Conservation (phyloP, 2,329 filamentous ascomycete species). For the Pezicula neosporulosa region DNA sequence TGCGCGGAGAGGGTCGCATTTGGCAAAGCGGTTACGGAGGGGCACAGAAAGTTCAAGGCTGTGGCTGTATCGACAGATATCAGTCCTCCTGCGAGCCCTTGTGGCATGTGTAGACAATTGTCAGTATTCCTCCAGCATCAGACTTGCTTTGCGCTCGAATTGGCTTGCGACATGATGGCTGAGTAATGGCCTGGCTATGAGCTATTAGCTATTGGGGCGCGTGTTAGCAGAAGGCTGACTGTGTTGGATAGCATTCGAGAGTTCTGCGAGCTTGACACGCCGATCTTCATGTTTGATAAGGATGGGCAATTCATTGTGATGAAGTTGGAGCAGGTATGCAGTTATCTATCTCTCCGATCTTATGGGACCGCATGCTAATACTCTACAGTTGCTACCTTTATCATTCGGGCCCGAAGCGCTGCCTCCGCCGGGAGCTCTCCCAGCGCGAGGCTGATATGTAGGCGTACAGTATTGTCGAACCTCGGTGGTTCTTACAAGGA, state of each 20-base stretch:
- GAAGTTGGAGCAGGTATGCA: conserved; percentile 62
- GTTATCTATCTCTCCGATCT: conserved; percentile 2
- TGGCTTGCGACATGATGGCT: neutral
- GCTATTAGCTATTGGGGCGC: neutral
- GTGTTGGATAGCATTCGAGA: conserved; percentile 61
- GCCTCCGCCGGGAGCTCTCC: conserved; percentile 19
- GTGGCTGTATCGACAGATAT: conserved; percentile 85
- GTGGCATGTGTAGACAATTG: conserved; percentile 96
- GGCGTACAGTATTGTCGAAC: neutral
- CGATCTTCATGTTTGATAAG: conserved; percentile 91
- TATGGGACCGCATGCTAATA: neutral
- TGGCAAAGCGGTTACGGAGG: conserved; percentile 66
- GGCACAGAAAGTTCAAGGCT: conserved; percentile 59
- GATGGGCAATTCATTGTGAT: conserved; percentile 68
- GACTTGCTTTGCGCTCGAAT: neutral
- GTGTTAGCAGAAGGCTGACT: conserved; percentile 3
- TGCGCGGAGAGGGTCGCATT: conserved; percentile 93
- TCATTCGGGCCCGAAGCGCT: conserved; percentile 65
- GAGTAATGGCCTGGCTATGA: neutral
- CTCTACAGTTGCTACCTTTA: conserved; percentile 56
- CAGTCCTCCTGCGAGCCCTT: conserved; percentile 67
- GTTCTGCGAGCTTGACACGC: conserved; percentile 65
- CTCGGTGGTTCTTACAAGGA: neutral
- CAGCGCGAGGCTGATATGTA: conserved; percentile 10
- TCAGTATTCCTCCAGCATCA: conserved; percentile 39